Conservation (phyloP, 1,139 yeast species). For the Tardiomyces blankii region DNA sequence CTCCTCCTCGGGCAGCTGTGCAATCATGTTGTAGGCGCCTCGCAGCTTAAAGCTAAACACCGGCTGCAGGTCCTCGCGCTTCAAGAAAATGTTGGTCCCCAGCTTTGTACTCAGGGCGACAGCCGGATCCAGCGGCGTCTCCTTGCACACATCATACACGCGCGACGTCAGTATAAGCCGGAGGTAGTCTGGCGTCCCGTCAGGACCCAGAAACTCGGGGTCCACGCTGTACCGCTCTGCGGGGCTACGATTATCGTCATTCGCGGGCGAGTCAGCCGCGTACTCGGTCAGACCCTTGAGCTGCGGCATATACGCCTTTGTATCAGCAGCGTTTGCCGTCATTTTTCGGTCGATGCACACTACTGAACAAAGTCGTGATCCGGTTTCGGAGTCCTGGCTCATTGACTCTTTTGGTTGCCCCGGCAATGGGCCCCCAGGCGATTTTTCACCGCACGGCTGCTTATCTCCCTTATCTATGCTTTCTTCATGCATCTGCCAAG, state of each 20-base stretch:
- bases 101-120: slow-evolving; percentile 61
- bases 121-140: slow-evolving; percentile 76
- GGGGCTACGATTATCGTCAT: not conserved
- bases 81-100: slow-evolving; percentile 62
- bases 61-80: slow-evolving; percentile 88
- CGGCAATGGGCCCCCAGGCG: not conserved
- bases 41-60: slow-evolving; percentile 93
- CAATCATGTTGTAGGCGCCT: slow-evolving; percentile 96
- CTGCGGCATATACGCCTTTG: not conserved
- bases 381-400: no score
- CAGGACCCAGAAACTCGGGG: slow-evolving; percentile 15
- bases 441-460: not conserved
- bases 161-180: slow-evolving; percentile 82
- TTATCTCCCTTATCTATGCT: no score
- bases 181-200: slow-evolving; percentile 71
- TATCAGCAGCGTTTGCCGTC: no score
- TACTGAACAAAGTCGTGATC: no score
- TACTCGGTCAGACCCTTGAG: not conserved
- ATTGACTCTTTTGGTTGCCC: no score
- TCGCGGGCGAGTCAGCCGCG: not conserved
- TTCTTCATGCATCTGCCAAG: not conserved
- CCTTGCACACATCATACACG: slow-evolving; percentile 89
- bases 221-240: not conserved
- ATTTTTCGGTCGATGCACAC: no score
- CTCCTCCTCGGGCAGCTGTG: slow-evolving; percentile 60